Percentiles rank a stretch among this genome's conserved stretches.
phyloP scores from a whole-genome alignment of 2,329 filamentous ascomycete species.

The Monosporascus sp. region DNA sequence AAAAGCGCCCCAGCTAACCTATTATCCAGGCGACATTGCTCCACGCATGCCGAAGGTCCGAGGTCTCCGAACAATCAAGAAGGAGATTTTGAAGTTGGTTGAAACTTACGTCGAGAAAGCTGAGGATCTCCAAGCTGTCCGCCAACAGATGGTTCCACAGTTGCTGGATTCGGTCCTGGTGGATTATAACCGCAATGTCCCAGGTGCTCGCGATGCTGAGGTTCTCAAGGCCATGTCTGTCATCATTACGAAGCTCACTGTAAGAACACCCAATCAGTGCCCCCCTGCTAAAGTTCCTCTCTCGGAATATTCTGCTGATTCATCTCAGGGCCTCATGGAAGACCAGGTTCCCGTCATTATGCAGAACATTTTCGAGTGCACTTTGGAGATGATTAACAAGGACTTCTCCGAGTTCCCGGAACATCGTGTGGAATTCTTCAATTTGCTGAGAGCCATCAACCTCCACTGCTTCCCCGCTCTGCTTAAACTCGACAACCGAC shows the following conservation, averaged over 20 bases:
- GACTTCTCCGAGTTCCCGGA: slow-evolving; percentile 99
- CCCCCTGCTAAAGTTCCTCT: slow-evolving; percentile 5
- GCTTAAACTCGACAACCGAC: slow-evolving; percentile 86
- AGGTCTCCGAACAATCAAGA: slow-evolving; percentile 95
- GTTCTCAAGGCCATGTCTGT: slow-evolving; percentile 97
- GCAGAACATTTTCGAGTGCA: slow-evolving; percentile 98
- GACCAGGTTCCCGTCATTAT: slow-evolving; percentile 96
- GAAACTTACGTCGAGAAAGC: slow-evolving; percentile 98
- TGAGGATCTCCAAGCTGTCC: slow-evolving; percentile 90
- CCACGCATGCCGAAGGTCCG: slow-evolving; percentile 97
- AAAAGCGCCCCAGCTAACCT: slow-evolving; percentile 27
- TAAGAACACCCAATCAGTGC: slow-evolving; percentile 52
- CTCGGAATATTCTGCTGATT: slow-evolving; percentile 11
- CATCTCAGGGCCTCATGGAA: slow-evolving; percentile 78
- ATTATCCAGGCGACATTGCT: slow-evolving; percentile 67
- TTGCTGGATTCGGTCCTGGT: slow-evolving; percentile 88
- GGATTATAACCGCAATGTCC: slow-evolving; percentile 96
- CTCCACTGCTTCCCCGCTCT: slow-evolving; percentile 93
- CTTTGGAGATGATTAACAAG: slow-evolving; percentile 99
- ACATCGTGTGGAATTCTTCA: slow-evolving; percentile 99
- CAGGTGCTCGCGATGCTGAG: slow-evolving; percentile 91
- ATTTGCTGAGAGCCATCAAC: slow-evolving; percentile 91
- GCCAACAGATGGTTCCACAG: slow-evolving; percentile 90
- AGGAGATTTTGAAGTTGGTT: slow-evolving; percentile 97
- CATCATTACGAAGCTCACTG: slow-evolving; percentile 92